phyloP scores from a whole-genome alignment of 2,329 filamentous ascomycete genomes.

The Ustulina deusta region DNA sequence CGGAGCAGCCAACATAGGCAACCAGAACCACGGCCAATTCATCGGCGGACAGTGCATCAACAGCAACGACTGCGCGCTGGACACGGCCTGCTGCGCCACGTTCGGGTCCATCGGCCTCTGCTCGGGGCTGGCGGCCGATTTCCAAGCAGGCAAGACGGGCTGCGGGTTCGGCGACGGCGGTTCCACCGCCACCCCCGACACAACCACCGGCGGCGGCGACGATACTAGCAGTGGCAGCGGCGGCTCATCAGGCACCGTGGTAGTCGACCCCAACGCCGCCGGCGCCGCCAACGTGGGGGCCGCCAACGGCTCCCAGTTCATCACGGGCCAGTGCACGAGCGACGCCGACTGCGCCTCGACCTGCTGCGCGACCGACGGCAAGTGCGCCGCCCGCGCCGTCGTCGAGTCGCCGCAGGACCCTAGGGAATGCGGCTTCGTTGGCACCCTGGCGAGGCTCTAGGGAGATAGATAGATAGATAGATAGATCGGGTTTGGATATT shows the following conservation, averaged over 20 bases:
- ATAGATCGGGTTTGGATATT: background rate
- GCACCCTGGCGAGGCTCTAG: constrained; percentile 11
- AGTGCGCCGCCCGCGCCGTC: constrained; percentile 26
- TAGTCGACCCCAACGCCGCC: constrained; percentile 31
- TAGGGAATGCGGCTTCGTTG: constrained; percentile 30
- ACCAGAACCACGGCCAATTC: constrained; percentile 46
- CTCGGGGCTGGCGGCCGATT: constrained; percentile 45
- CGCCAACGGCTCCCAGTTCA: constrained; percentile 47
- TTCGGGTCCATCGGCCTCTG: constrained; percentile 45
- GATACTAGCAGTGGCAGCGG: too few relatives aligned
- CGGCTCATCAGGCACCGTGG: background rate
- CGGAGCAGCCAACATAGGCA: constrained; percentile 43
- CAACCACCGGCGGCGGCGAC: background rate
- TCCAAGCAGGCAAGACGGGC: constrained; percentile 48
- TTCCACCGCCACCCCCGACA: background rate
- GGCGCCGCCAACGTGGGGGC: constrained; percentile 47
- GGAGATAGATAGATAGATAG: background rate
- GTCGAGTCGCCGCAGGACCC: constrained; percentile 26
- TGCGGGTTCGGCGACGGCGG: constrained; percentile 45
- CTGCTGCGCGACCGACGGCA: constrained; percentile 31
- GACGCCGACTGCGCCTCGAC: constrained; percentile 48
- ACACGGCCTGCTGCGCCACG: constrained; percentile 48
- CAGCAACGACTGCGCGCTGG: constrained; percentile 45
- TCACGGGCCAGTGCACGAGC: constrained; percentile 48
- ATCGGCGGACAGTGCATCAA: constrained; percentile 48